Evolutionary conservation across 139 green algal species (phyloP).

Genomic region (Closterium sp.): DNA sequence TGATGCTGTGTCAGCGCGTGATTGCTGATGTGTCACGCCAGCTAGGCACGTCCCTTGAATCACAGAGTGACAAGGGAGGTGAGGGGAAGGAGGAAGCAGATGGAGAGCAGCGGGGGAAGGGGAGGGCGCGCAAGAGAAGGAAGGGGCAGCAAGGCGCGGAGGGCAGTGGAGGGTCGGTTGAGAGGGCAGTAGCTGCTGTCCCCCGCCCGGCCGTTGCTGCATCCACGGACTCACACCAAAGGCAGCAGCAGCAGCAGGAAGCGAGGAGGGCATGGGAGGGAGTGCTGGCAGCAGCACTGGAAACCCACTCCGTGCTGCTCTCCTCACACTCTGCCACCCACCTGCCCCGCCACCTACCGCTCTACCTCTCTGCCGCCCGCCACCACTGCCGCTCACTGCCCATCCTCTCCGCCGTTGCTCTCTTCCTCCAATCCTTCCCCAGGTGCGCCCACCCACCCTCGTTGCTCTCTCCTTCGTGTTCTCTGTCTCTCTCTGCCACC

Average conservation of each 20-base stretch:
- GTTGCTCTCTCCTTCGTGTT: too few species aligned
- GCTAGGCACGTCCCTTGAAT: background rate
- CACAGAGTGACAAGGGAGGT: background rate
- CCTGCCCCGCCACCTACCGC: background rate
- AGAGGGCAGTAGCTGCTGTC: background rate
- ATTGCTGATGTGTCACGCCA: background rate
- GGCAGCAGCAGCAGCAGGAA: background rate
- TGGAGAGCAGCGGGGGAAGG: background rate
- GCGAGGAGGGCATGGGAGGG: background rate
- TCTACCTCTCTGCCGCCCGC: background rate
- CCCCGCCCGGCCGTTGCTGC: background rate
- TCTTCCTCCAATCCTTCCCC: background rate
- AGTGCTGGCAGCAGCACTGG: background rate
- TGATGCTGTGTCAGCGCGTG: background rate
- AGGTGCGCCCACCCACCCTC: background rate
- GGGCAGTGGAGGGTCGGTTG: too few species aligned
- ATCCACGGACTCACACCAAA: background rate
- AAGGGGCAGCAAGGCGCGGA: background rate
- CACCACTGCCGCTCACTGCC: background rate
- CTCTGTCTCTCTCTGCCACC: too few species aligned
- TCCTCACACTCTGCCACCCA: background rate
- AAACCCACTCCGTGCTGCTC: background rate
- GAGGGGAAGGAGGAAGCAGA: background rate
- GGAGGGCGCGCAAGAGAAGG: background rate
- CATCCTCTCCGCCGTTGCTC: background rate